Evolutionary conservation across 1,284 basidiomycete species (phyloP), one percentile per base, ranked within the genome.

Genomic region (Gyrodon tennesseensis): DNA sequence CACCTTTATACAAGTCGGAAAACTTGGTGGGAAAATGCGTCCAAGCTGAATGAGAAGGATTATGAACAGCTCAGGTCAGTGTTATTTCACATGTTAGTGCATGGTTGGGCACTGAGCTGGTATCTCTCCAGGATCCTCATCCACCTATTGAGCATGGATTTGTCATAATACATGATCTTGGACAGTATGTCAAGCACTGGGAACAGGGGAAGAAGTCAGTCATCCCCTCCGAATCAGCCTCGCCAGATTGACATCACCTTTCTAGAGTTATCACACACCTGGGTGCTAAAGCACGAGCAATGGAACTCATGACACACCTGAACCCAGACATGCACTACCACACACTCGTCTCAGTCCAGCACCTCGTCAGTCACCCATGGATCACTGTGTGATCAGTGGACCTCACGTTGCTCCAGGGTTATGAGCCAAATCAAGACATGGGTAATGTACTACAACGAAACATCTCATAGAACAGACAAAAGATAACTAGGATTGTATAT

Each of bases 21-120:
- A 88, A 94, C 59, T 99, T 99, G 96, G 96, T 93, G 92, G 74
- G 94, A 96, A 80, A 98, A 99, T 74, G 94, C 91, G 1, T 78
- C 79, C 11, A 93, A 88, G 74, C 79, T 98, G 58, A 92, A 93
- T 69, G 93, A 96, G 67, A 86, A 85, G 63, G 88, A 92, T 73
- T 84, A 88, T 66, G 87, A 89, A 70, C 88, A 92, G 66, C 82
- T 96, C 65, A 94, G 90, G 93, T 94, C 77, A 74, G 60, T 59
- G 55, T 51, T 49, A 29, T 55, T 3, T 56, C 27, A 39, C 37
- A 52, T 11, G 12, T 41, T 27, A 13, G 13, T 25, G 19, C 21
- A 11, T 40, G 52, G 37, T 23, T n/a, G 7, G 27, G 5, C 19
- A 21, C 27, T 61, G 27, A 68, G 53, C 46, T 8, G 3, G 11